Percentiles rank a stretch among this genome's conserved stretches.
Conservation (phyloP, 2,329 filamentous ascomycete genomes). For the Curvularia verruculosa region DNA sequence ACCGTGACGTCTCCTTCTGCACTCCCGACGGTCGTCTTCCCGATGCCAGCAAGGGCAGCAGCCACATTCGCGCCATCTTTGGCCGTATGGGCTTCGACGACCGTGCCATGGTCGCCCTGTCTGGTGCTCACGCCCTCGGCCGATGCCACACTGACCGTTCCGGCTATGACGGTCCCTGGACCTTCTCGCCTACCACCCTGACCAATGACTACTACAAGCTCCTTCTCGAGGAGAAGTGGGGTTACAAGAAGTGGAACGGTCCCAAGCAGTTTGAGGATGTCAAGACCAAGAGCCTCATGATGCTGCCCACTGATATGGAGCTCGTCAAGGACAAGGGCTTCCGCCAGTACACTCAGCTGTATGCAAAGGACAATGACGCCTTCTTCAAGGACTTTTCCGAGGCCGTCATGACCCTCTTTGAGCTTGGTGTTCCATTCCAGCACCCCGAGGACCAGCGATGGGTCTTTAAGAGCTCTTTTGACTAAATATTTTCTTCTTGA, state of each 20-base stretch:
- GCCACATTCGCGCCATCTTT: conserved; percentile 89
- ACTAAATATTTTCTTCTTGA: conserved; percentile 27
- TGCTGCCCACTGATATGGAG: conserved; percentile 91
- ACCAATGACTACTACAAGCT: conserved; percentile 96
- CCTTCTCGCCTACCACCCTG: conserved; percentile 76
- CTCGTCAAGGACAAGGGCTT: conserved; percentile 89
- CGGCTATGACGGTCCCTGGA: conserved; percentile 86
- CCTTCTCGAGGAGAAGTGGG: conserved; percentile 90
- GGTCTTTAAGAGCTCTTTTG: conserved; percentile 55
- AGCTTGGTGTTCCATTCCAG: conserved; percentile 90
- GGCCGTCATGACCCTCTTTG: conserved; percentile 81
- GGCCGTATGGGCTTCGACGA: conserved; percentile 98
- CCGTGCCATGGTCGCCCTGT: conserved; percentile 90
- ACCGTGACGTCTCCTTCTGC: conserved; percentile 81
- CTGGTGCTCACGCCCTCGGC: conserved; percentile 81
- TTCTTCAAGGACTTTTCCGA: conserved; percentile 95
- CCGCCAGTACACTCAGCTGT: conserved; percentile 78
- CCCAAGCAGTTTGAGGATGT: conserved; percentile 91
- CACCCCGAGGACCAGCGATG: conserved; percentile 54
- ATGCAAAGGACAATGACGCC: conserved; percentile 85
- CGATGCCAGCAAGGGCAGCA: conserved; percentile 76
- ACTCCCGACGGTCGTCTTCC: conserved; percentile 92
- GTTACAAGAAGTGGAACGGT: conserved; percentile 95
- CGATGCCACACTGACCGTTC: conserved; percentile 89
- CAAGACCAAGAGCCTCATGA: conserved; percentile 88